Evolutionary conservation across 2,329 filamentous ascomycete species (phyloP).

Genomic region (Talaromyces islandicus): DNA sequence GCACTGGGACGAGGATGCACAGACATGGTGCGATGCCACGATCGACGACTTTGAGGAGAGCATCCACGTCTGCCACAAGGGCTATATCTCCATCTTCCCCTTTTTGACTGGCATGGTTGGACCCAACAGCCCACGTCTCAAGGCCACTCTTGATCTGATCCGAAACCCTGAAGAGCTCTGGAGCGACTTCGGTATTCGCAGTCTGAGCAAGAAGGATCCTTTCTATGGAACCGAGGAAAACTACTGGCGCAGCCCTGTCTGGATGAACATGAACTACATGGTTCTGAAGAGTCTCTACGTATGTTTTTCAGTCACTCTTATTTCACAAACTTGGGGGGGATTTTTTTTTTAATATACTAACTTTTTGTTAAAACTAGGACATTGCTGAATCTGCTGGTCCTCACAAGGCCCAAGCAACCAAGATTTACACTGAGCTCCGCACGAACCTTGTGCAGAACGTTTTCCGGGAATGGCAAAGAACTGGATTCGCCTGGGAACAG

Average conservation of each 20-base stretch:
- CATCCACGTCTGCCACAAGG: constrained; percentile 86
- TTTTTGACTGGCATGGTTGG: constrained; percentile 79
- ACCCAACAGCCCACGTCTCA: constrained; percentile 67
- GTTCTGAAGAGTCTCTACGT: constrained; percentile 72
- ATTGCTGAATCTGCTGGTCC: constrained; percentile 61
- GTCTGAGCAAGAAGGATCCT: constrained; percentile 74
- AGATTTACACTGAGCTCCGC: constrained; percentile 70
- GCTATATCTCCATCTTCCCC: constrained; percentile 89
- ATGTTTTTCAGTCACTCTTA: constrained; percentile 36
- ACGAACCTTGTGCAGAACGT: constrained; percentile 85
- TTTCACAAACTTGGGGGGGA: not conserved
- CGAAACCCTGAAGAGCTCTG: constrained; percentile 80
- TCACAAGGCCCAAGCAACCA: constrained; percentile 60
- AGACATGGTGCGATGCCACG: constrained; percentile 89
- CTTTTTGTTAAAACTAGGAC: constrained; percentile 40
- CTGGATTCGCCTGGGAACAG: constrained; percentile 97
- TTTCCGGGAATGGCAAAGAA: constrained; percentile 79
- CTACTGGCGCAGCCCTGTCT: constrained; percentile 92
- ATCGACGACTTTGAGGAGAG: constrained; percentile 95
- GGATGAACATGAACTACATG: constrained; percentile 96
- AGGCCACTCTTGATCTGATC: constrained; percentile 69
- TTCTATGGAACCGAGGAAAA: constrained; percentile 90
- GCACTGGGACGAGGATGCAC: constrained; percentile 78
- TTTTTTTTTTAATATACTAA: not conserved
- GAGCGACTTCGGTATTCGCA: constrained; percentile 81